A percentile compares a stretch with the other conserved stretches of the same genome.
Evolutionary conservation across 306 rosid species (phyloP).

Genomic region (Quercus cerris): DNA sequence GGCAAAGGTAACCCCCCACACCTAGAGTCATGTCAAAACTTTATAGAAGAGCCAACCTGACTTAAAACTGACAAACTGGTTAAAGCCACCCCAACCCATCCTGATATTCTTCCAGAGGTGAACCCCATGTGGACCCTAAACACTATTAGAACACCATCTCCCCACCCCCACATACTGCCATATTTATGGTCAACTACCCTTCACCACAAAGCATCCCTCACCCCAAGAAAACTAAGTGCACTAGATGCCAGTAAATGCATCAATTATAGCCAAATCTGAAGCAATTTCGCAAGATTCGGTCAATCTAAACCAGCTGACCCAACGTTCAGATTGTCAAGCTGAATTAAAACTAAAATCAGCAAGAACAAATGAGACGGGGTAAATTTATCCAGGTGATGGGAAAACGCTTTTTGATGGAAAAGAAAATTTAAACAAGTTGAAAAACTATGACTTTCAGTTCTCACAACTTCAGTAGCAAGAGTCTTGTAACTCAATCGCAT

Average conservation of each 20-base stretch:
- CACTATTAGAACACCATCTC: no score
- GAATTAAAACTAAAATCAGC: neutral
- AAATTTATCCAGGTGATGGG: neutral
- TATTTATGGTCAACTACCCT: no score
- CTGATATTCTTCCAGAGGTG: no score
- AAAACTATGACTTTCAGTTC: neutral
- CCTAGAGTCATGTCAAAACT: no score
- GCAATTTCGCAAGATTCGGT: constrained; percentile 14
- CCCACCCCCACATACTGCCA: no score
- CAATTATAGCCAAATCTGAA: constrained; percentile 1
- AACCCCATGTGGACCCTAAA: no score
- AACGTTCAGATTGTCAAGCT: constrained; percentile 1
- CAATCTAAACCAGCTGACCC: constrained; percentile 7
- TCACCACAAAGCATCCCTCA: no score
- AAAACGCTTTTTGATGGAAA: neutral
- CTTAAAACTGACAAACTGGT: no score
- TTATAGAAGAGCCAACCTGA: no score
- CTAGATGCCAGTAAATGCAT: neutral
- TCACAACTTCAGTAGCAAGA: neutral
- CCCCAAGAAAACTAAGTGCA: neutral
- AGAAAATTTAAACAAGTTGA: neutral
- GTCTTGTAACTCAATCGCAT: no score
- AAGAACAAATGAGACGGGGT: neutral
- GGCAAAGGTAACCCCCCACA: no score
- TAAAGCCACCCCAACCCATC: no score